Base-by-base conservation (phyloP, 345 rosid species). In the Eucalyptus sp. region DNA sequence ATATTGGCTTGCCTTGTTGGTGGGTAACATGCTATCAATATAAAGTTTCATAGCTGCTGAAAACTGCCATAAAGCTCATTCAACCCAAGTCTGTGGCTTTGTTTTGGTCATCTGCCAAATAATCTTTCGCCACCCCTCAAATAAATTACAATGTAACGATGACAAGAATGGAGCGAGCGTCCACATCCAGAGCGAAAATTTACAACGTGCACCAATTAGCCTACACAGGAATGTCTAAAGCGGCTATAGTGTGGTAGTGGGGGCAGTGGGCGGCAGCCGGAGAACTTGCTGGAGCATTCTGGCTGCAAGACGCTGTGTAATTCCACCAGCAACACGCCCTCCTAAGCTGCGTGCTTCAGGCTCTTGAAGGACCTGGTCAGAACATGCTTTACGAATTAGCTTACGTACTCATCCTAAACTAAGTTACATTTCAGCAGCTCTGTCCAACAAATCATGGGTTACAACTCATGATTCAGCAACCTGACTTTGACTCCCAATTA, bases 271-370 rank as follows among this genome's bases (percentile, higher is more conserved):
- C 49, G 96, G 95, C 56, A 88, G 90, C 86, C 95, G 96, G 64
- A 97, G 99, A 81, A 97, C 93, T 92, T 96, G 99, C 89, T 96
- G 99, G 91, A 97, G 93, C 87, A 97, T 91, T 66, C 99, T 93
- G 56, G 99, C 99, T 24, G 98, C 97, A 60, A 97, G 94, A 51
- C 99, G 99, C 88, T 96, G 99, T 85, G 96, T 95, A 88, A 95
- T 95, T 91, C 99, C 98, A 43, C 99, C 97, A 86, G 95, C 93
- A 71, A 97, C 97, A 37, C 98, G 97, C 56, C 95, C 97, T 46
- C 99, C 98, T 4, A 97, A 93, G 90, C 89, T 93, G 51, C 96
- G 96, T 86, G 94, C 99, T 90, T 96, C 99, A 4, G 97, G 98
- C 91, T 96, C 98, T 93, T 96, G 99, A 90, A 97, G 94, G 89